Base-by-base conservation (phyloP, 148 eudicot genomes). In the Rhododendron henanense region DNA sequence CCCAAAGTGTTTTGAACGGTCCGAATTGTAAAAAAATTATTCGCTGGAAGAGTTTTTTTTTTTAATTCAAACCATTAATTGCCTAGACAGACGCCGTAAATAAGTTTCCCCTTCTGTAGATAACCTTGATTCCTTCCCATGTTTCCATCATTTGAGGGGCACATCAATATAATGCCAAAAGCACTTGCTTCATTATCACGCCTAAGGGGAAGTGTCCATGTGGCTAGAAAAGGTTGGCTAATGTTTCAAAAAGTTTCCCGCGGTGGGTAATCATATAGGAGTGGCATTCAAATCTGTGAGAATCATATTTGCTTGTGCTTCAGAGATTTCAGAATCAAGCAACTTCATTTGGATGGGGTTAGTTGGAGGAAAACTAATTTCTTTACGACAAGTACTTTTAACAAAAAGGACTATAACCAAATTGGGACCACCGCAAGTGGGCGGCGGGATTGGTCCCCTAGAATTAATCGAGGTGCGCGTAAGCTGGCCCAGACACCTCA, bases 31-130 rank as follows among this genome's bases (percentile, higher is more conserved):
- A 39, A 39, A 5, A 5, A 39, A 39, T 0, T 39, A 39, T 41
- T 41, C 6, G 1, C 1, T 41, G 0, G 8, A 41, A 41, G 1
- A 41, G 0, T 0, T 41, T 41, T 41, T 41, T 41, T 39, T 39
- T 6, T 41, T 0, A 41, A 41, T 0, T 0, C 7, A 0, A 0
- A 41, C 7, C 0, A 41, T 41, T 41, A 0, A 41, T 41, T 41
- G 0, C 0, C 45, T 1, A 41, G 45, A 41, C 45, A 0, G 8
- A 41, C 45, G 1, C 8, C 45, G 1, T 5, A 0, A 41, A 41
- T 41, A 41, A 41, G 1, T 41, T 41, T 41, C 1, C 6, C 1
- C 45, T 6, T 41, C 6, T 0, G 45, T 41, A 41, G 28, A 65
- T 67, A 3, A 2, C 74, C 74, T 11, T n/a, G 35, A 67, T 25